Percentiles rank a stretch among this genome's conserved stretches.
phyloP scores from a whole-genome alignment of 2,329 filamentous ascomycete genomes.

The Sporothrix protearum region DNA sequence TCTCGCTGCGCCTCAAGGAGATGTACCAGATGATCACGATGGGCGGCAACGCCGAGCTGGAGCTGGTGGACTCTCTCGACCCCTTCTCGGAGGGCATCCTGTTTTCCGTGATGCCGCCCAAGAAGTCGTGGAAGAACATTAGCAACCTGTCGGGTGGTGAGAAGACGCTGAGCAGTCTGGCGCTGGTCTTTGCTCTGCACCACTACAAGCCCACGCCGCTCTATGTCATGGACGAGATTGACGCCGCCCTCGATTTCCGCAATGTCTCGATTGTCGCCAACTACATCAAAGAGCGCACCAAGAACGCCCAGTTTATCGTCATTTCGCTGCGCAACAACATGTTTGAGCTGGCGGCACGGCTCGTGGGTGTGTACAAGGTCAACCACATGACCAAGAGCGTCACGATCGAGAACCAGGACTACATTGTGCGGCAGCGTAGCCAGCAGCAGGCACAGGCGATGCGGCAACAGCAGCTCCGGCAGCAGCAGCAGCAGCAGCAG shows the following conservation, averaged over 20 bases:
- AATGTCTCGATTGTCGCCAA: slow-evolving; percentile 98
- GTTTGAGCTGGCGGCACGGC: slow-evolving; percentile 94
- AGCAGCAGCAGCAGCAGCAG: slow-evolving; percentile 25
- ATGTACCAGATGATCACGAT: slow-evolving; percentile 99
- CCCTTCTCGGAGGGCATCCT: slow-evolving; percentile 96
- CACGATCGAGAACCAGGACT: slow-evolving; percentile 81
- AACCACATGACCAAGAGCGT: slow-evolving; percentile 98
- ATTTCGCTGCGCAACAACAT: slow-evolving; percentile 98
- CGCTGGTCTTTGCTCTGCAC: slow-evolving; percentile 94
- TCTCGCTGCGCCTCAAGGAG: slow-evolving; percentile 92
- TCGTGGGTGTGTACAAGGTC: slow-evolving; percentile 98
- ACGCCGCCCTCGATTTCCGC: slow-evolving; percentile 93
- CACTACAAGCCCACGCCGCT: slow-evolving; percentile 97
- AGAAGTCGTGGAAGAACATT: slow-evolving; percentile 99
- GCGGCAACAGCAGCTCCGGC: slow-evolving; percentile 34
- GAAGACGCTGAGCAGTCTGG: slow-evolving; percentile 90
- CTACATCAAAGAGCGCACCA: slow-evolving; percentile 98
- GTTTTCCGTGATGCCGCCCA: slow-evolving; percentile 98
- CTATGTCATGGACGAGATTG: slow-evolving; percentile 99
- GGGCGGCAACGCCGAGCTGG: slow-evolving; percentile 96
- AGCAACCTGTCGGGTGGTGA: slow-evolving; percentile 92
- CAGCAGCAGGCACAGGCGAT: slow-evolving; percentile 28
- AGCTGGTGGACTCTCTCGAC: slow-evolving; percentile 92
- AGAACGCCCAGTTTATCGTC: slow-evolving; percentile 98
- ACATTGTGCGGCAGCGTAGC: slow-evolving; percentile 50